Base-by-base conservation (phyloP, 176 grass and related monocot species). In the Raddia distichophylla region DNA sequence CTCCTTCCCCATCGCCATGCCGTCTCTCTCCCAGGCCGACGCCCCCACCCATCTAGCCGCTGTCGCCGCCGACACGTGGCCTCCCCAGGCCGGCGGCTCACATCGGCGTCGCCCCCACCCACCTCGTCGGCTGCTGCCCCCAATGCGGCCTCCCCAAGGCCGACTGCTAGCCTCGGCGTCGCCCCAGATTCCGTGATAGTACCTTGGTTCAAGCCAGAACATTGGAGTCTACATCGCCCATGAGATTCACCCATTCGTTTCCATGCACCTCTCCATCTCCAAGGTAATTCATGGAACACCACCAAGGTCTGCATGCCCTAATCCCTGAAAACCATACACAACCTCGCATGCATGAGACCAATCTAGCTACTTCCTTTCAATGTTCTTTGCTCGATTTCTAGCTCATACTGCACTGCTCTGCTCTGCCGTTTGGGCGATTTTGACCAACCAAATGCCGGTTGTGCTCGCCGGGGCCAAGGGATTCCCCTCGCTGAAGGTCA, bases 391-490 rank as follows among this genome's bases (percentile, higher is more conserved):
- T 2, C 6, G 16, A 20, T 2, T 53, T 15, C 11, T 16, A 18
- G 46, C 43, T 63, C 74, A 76, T 16, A 66, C 17, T 4, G 53
- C 15, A 4, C 13, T 17, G 17, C 73, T 16, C 51, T 22, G 17
- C 73, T 16, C 51, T n/a, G n/a, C n/a, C n/a, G n/a, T 59, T 18
- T 8, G 57, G 67, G n/a, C 43, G 35, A 56, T 77, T 46, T 34
- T 19, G 1, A 44, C 58, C 33, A n/a, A 79, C 64, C 79, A 88
- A 85, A 85, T 71, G 48, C 78, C 4, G 19, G 66, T 4, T 4
- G 2, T 48, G 18, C 49, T 81, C 60, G 40, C 12, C 49, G 67
- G 73, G 85, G 10, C 37, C 77, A 16, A 80, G 79, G 82, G 81
- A 65, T 40, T 20, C 45, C 43, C 51, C 66, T 45, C 82, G 58